Base-by-base conservation (phyloP, 345 rosid species). In the Citrus sp. region DNA sequence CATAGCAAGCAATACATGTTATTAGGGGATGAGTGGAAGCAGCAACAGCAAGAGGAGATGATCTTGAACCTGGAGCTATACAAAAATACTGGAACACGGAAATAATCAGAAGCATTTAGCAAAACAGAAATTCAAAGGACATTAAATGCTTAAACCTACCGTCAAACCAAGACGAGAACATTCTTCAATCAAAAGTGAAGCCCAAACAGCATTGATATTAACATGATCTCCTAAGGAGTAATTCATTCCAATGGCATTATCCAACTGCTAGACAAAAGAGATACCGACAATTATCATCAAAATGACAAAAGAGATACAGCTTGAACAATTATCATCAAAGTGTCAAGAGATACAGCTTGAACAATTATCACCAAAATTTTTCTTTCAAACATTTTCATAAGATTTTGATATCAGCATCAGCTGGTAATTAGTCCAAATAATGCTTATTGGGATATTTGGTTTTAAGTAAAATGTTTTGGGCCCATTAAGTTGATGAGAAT, bases 61-160 rank as follows among this genome's bases (percentile, higher is more conserved):
- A 95, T 83, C 99, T 91, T 35, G 98, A 95, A 79, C 99, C 99
- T 67, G 99, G 98, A 74, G 98, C 99, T 82, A 95, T 82, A 86
- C 99, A 95, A 80, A 95, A 93, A 77, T 92, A 93, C 99, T 93
- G 89, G 79, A 86, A 80, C 46, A 66, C 78, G 77, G 77, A 82
- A 77, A 74, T 76, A 79, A 67, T 88, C 80, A 93, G 85, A 80
- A 73, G 77, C 71, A 28, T 64, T 40, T 74, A 70, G 35, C 79
- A 77, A 76, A 82, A 62, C 30, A 60, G 22, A 84, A 61, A 62
- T 71, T n/a, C 10, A 81, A 81, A 51, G 30, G 65, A 74, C 74
- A 63, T 22, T 46, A 10, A 66, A 72, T 32, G 81, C 49, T 68
- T 34, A 77, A 77, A 62, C 93, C 89, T 84, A 95, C 99, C 85